These are phyloP conservation scores for Medicago ruthenica DNA, from an alignment of 306 rosid genomes.

Conservation along the genomic window DNA sequence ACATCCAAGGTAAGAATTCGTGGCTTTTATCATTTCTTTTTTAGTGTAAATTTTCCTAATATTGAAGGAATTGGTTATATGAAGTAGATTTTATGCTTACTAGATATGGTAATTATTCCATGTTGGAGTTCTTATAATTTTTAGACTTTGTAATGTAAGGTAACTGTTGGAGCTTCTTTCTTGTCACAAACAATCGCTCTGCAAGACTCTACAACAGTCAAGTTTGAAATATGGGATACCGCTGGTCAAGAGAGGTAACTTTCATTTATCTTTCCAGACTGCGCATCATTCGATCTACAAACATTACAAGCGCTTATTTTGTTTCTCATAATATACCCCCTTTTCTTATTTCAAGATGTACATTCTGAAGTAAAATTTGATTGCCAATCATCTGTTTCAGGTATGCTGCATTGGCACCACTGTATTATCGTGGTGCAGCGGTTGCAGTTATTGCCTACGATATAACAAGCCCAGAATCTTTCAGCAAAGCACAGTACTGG, in stretches of 20 bases:
- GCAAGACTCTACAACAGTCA: constrained; percentile 98
- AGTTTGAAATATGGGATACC: constrained; percentile 99
- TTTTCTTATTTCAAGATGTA: constrained; percentile 29
- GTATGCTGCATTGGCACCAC: constrained; percentile 96
- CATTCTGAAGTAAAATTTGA: constrained; percentile 32
- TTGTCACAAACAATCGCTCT: constrained; percentile 97
- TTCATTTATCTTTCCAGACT: constrained; percentile 26
- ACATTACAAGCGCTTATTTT: background rate
- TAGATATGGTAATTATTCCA: constrained; percentile 33
- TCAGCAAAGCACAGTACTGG: constrained; percentile 98
- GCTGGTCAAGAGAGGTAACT: constrained; percentile 99
- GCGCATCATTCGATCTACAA: background rate
- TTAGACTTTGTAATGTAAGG: constrained; percentile 65
- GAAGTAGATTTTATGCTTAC: constrained; percentile 2
- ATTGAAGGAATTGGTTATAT: background rate
- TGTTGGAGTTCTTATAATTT: constrained; percentile 33
- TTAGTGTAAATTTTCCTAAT: constrained; percentile 23
- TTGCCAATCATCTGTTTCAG: constrained; percentile 55
- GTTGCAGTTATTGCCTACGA: constrained; percentile 97
- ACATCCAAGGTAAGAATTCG: constrained; percentile 81
- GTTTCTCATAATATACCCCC: constrained; percentile 10
- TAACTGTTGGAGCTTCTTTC: constrained; percentile 99
- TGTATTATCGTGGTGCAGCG: constrained; percentile 95
- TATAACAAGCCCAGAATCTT: constrained; percentile 92
- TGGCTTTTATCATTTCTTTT: constrained; percentile 18